Evolutionary conservation across 2,329 filamentous ascomycete species (phyloP), one percentile per base, ranked within the genome.

Genomic region (Hirsutella minnesotensis): DNA sequence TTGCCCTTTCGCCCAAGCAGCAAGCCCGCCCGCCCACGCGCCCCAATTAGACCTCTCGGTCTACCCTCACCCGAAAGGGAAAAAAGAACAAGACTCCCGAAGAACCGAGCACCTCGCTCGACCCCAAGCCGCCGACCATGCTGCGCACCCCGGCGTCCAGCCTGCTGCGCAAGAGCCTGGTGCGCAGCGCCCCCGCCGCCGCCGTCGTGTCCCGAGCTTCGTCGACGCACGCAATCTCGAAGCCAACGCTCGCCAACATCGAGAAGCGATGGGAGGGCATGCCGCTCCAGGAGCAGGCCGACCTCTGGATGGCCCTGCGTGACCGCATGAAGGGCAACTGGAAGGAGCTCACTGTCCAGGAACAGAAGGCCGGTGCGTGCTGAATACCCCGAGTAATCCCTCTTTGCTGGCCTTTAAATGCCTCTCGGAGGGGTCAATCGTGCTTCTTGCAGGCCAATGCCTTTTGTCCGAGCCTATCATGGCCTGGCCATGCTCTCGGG

Each of bases 241-340:
- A 95, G 75, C 92, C 94, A 56, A 95, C 87, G 46, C 79, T 98
- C 60, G 86, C 87, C 68, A 88, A 94, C 71, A 96, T 98, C 62
- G 92, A 98, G 81, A 95, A 95, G 83, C 79, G 92, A 74, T 98
- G 92, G 92, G 92, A 98, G 75, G 79, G 74, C 51, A 89, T 96
- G 86, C 89, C 90, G 46, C 87, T 92, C 51, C 88, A 95, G 76
- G 92, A 98, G 79, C 92, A 98, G 80, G 92, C 92, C 54, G 92
- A 98, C 64, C 75, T 98, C 58, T 98, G 92, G 92, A 98, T 98
- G 92, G 75, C 84, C 56, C 75, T 98, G 67, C 81, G 92, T 68
- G 92, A 98, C 72, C 84, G 92, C 62, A 98, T 98, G 92, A 95
- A 95, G 85, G 81, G 78, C 58, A 88, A 87, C 74, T 98, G 92